A percentile compares a stretch with the other conserved stretches of the same genome.
These are phyloP conservation scores for Globisporangium ultimum DNA, from an alignment of 352 stramenopile genomes.

Conservation along the genomic window DNA sequence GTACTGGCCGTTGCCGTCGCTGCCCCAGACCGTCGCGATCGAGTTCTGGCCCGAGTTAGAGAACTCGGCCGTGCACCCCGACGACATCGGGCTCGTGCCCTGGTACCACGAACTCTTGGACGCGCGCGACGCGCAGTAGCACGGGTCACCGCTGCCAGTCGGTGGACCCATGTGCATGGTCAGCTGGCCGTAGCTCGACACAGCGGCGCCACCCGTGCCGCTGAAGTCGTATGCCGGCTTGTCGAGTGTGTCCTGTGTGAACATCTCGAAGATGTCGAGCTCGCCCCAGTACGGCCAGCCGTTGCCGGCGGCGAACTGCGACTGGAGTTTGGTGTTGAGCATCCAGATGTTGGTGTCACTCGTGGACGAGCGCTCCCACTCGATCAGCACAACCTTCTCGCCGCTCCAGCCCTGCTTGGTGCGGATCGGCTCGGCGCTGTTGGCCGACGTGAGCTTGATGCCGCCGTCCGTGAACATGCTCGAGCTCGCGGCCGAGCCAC, in stretches of 20 bases:
- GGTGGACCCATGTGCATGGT: constrained; percentile 70
- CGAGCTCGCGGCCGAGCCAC: constrained; percentile 27
- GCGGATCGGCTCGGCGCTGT: constrained; percentile 55
- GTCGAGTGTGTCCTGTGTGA: constrained; percentile 50
- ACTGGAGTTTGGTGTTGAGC: constrained; percentile 70
- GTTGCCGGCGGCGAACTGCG: constrained; percentile 53
- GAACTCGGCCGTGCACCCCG: constrained; percentile 67
- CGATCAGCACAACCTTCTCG: constrained; percentile 69
- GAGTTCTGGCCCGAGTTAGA: constrained; percentile 50
- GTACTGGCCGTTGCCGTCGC: constrained; percentile 56
- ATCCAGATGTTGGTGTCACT: constrained; percentile 86
- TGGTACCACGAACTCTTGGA: constrained; percentile 58
- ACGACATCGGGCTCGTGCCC: constrained; percentile 56
- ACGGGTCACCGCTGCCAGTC: constrained; percentile 35
- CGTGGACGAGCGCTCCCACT: constrained; percentile 58
- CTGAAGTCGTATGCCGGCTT: constrained; percentile 46
- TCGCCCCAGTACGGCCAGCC: constrained; percentile 77
- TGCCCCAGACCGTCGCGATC: constrained; percentile 64
- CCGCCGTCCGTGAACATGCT: constrained; percentile 44
- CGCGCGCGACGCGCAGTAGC: constrained; percentile 45
- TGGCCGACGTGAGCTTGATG: constrained; percentile 51
- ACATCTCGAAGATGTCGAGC: constrained; percentile 84
- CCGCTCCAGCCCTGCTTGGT: constrained; percentile 60
- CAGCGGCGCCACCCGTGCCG: constrained; percentile 35
- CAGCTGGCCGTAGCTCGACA: constrained; percentile 59